Percentiles rank a stretch among this genome's conserved stretches.
These are phyloP conservation scores for Flaveria floridana DNA, from an alignment of 140 eudicot species.

Conservation along the genomic window DNA sequence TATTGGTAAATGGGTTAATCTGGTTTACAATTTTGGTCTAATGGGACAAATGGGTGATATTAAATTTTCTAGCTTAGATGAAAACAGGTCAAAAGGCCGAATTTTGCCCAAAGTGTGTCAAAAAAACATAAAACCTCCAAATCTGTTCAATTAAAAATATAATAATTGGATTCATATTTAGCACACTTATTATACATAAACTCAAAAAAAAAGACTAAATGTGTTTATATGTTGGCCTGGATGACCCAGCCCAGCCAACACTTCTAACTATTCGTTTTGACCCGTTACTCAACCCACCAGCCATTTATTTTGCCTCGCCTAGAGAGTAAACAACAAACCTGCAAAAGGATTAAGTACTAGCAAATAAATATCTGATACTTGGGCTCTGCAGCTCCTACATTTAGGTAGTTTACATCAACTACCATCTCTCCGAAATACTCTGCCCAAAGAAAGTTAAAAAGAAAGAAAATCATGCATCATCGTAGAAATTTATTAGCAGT, in stretches of 20 bases:
- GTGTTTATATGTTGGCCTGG: too few relatives aligned
- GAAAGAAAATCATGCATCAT: not conserved
- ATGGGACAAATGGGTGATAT: too few relatives aligned
- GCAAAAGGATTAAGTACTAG: constrained; percentile 35
- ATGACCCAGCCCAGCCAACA: not conserved
- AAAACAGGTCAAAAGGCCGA: too few relatives aligned
- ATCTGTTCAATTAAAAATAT: too few relatives aligned
- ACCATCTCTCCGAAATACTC: constrained; percentile 84
- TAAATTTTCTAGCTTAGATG: too few relatives aligned
- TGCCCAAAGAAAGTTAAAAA: constrained; percentile 29
- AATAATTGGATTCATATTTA: not conserved
- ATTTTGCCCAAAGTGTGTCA: too few relatives aligned
- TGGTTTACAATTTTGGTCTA: not conserved
- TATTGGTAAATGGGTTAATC: not conserved
- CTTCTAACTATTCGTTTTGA: not conserved
- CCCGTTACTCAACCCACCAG: not conserved
- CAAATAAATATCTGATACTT: constrained; percentile 74
- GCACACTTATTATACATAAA: not conserved
- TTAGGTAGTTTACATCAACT: constrained; percentile 83
- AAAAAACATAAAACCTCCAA: too few relatives aligned
- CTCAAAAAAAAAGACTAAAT: not conserved
- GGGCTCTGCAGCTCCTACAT: constrained; percentile 54
- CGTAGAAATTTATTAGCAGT: not conserved
- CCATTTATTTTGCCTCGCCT: not conserved
- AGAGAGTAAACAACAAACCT: constrained; percentile 9